These are phyloP conservation scores for Prasinococcaceae sp. DNA, from an alignment of 139 green algal genomes.

Conservation along the genomic window DNA sequence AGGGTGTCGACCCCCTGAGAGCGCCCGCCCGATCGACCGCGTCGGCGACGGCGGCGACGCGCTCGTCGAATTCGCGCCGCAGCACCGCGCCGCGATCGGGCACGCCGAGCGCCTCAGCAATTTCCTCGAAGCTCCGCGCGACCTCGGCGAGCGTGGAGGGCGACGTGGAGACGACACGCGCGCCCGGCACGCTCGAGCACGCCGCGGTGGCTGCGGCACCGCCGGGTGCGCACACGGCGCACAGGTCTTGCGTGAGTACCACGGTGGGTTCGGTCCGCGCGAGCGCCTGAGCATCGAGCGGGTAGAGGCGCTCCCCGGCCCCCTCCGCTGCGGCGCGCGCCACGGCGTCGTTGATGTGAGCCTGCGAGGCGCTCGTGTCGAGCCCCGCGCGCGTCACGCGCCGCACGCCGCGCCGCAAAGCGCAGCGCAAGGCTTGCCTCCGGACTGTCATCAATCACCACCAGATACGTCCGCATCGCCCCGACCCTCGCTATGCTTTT, in stretches of 20 bases:
- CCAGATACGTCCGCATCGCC: too few relatives aligned
- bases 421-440: too few relatives aligned
- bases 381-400: too few relatives aligned
- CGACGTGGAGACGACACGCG: background rate
- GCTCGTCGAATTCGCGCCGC: background rate
- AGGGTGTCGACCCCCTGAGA: too few relatives aligned
- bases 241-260: slow-evolving; percentile 11
- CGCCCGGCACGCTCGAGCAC: background rate
- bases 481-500: too few relatives aligned
- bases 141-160: slow-evolving; percentile 8
- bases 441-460: too few relatives aligned
- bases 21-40: background rate
- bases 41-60: background rate
- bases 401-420: too few relatives aligned
- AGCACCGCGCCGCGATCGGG: background rate
- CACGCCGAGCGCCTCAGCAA: background rate
- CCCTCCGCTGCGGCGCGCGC: background rate
- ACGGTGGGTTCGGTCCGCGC: background rate
- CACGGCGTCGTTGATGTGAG: background rate
- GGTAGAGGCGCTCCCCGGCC: background rate
- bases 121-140: background rate
- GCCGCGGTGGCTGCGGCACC: background rate
- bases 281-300: background rate
- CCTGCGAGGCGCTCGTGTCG: too few relatives aligned
- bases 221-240: slow-evolving; percentile 1